Evolutionary conservation across 148 eudicot genomes (phyloP).

Genomic region (Amaranthus cruentus): DNA sequence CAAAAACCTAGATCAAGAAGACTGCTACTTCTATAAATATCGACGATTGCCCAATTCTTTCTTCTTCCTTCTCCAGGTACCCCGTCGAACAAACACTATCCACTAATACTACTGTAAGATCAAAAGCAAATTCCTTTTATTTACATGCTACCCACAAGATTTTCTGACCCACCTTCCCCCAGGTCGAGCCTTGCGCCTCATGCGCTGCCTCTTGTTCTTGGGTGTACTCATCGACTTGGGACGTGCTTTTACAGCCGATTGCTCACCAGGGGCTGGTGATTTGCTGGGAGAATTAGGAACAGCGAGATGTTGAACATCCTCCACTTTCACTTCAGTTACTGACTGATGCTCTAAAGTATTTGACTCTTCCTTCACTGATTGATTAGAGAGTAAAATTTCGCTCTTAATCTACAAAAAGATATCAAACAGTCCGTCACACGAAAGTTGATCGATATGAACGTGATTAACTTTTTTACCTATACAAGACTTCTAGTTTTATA

Average conservation of each 20-base stretch:
- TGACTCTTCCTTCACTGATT: conserved; percentile 36
- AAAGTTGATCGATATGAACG: neutral
- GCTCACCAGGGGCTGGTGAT: conserved; percentile 24
- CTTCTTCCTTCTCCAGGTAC: neutral
- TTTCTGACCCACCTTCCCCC: conserved; percentile 41
- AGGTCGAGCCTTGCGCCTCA: conserved; percentile 47
- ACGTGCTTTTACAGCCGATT: conserved; percentile 36
- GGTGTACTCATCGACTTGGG: conserved; percentile 34
- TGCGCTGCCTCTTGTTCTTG: conserved; percentile 46
- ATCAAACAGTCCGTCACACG: neutral
- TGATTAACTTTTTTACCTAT: neutral
- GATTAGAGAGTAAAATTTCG: conserved; percentile 34
- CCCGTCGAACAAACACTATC: neutral
- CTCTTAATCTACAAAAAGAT: conserved; percentile 36
- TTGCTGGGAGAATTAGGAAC: conserved; percentile 22
- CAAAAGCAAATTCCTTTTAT: conserved; percentile 2
- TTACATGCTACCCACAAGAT: conserved; percentile 28
- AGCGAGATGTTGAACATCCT: conserved; percentile 15
- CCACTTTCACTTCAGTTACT: conserved; percentile 20
- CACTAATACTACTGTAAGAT: neutral
- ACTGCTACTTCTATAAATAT: neutral
- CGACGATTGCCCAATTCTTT: no score
- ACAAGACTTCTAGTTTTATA: no score
- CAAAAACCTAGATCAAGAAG: conserved; percentile 19
- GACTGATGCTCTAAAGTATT: conserved; percentile 20